Percentiles rank a stretch among this genome's conserved stretches.
Conservation (phyloP, 768 basidiomycete species). For the Leccinum variicolor region DNA sequence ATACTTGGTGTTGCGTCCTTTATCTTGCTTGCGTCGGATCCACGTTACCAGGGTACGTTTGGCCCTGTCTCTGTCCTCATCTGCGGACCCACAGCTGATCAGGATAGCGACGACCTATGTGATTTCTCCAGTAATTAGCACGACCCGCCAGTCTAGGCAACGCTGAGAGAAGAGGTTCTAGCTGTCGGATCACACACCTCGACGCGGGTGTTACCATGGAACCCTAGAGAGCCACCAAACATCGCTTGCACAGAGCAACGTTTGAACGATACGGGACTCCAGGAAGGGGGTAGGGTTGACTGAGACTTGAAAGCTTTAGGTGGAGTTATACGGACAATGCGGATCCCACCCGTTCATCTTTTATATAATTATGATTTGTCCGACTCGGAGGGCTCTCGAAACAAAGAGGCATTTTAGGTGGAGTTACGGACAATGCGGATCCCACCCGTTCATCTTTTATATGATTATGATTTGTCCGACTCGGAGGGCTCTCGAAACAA, state of each 20-base stretch:
- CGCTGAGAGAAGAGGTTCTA: background rate
- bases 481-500: background rate
- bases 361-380: background rate
- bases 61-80: slow-evolving; percentile 29
- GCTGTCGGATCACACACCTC: slow-evolving; percentile 16
- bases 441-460: background rate
- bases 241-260: slow-evolving; percentile 3
- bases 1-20: slow-evolving; percentile 27
- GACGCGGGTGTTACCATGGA: slow-evolving; percentile 26
- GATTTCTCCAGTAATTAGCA: background rate
- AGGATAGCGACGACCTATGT: slow-evolving; percentile 30
- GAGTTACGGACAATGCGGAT: background rate
- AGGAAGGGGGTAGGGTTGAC: background rate
- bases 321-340: background rate
- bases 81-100: slow-evolving; percentile 4
- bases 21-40: slow-evolving; percentile 28
- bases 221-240: slow-evolving; percentile 17
- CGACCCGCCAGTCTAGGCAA: background rate
- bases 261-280: background rate
- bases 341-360: background rate
- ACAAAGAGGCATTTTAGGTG: background rate
- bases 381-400: background rate
- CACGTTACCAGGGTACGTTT: slow-evolving; percentile 28
- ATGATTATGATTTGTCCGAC: background rate
- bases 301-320: background rate